Base-by-base conservation (phyloP, 208 protist species). In the Leishmania guyanensis region DNA sequence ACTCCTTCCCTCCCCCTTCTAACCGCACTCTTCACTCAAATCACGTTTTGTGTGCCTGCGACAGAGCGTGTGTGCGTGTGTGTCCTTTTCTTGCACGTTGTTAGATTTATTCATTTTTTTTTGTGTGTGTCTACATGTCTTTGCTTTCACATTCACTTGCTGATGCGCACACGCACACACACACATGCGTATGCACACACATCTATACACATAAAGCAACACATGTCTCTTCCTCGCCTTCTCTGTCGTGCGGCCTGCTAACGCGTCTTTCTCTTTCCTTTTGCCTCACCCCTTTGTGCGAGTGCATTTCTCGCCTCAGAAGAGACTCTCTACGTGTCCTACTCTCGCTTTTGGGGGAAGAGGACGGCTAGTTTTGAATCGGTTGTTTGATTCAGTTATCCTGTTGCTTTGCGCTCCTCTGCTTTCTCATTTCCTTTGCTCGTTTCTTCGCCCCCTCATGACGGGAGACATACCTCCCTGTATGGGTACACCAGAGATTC, bases 11-110 rank as follows among this genome's bases (percentile, higher is more conserved):
- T 68, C 36, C 62, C 17, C 26, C 43, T n/a, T 16, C 22, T 29
- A 29, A 10, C 26, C 22, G 56, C 26, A 16, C 3, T 62, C 56
- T 48, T 70, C 29, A 14, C 56, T 71, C n/a, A 8, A 36, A 20
- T n/a, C 17, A 5, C 46, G 56, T 48, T 79, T 1, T 80, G 26
- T 60, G 39, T 82, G 62, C 64, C 43, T 46, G 0, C 43, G 0
- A 46, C 43, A 46, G 43, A 46, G 58, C 54, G 33, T 77, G 46
- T 81, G 12, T 54, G 46, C 17, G 69, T 74, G 69, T 56, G 46
- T 33, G 36, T 53, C 5, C 5, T 8, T 46, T 29, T 46, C 43
- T 6, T 46, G 43, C 43, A 46, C 43, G 43, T 46, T 46, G 43
- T 46, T 46, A 46, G 43, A 46, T 46, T 46, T 46, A 14, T 68